Base-by-base conservation (phyloP, 2,329 filamentous ascomycete genomes). In the Colletotrichum siamense region DNA sequence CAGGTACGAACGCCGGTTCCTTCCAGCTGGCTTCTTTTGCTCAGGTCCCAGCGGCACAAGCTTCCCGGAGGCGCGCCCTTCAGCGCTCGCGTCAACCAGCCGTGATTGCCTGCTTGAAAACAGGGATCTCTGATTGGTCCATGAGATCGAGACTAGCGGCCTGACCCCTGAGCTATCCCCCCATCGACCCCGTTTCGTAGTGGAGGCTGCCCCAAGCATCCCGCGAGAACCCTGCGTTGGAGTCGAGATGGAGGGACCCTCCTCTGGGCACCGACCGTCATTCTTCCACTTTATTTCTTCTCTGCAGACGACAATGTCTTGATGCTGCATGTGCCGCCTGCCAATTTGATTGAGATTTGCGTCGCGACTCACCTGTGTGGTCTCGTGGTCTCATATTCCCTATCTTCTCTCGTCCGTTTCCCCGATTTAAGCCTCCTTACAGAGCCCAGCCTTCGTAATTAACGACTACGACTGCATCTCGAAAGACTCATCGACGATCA, bases 21-120 rank as follows among this genome's bases (percentile, higher is more conserved):
- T 59, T 73, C 39, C 57, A 73, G 55, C 71, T 73, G 71, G 71
- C 71, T 66, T 66, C 68, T 69, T 71, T 22, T 36, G 39, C 34
- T 36, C 26, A 55, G 28, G 39, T 55, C 63, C 66, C 34, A 18
- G 68, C 57, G 67, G 52, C 67, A 61, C 55, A 61, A 49, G 36
- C 34, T 69, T 72, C 28, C 57, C 63, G 30, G 24, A 64, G 55
- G 65, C 36, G 22, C 32, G 57, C 63, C 26, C 30, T 63, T 44
- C 36, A 63, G 62, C 30, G 34, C 28, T 26, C 34, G 68, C 30
- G 12, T 34, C 24, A 59, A 59, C 68, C 68, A 49, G 61, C 49
- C 15, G 34, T 52, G 8, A 52, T 66, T 61, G 16, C 44, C 32
- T 44, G 69, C 64, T 68, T 68, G 55, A 26, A 73, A 73, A 67